These are phyloP conservation scores for Beauveria australis DNA, from an alignment of 2,329 filamentous ascomycete species.

Conservation along the genomic window DNA sequence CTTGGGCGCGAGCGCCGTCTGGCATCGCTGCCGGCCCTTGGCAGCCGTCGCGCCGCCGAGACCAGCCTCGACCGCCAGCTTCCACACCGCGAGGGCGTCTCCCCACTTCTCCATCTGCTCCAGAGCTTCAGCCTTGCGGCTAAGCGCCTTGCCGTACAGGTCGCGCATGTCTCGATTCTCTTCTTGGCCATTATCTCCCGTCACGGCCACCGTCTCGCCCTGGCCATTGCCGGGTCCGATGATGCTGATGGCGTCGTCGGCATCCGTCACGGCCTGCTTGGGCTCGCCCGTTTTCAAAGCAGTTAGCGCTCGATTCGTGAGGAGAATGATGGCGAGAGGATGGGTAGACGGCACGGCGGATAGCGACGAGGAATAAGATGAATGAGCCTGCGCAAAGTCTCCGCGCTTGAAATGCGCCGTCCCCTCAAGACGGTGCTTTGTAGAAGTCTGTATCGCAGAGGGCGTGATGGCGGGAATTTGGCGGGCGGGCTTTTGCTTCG, in stretches of 20 bases:
- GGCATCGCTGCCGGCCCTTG: constrained; percentile 80
- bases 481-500: constrained; percentile 42
- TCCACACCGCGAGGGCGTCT: constrained; percentile 76
- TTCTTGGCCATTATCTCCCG: constrained; percentile 45
- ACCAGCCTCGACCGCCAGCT: constrained; percentile 71
- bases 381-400: constrained; percentile 81
- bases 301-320: constrained; percentile 86
- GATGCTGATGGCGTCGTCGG: constrained; percentile 68
- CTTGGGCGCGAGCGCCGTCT: constrained; percentile 72
- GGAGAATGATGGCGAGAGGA: constrained; percentile 77
- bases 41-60: constrained; percentile 79
- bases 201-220: constrained; percentile 68
- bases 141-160: constrained; percentile 86
- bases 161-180: constrained; percentile 80
- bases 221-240: constrained; percentile 76
- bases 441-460: constrained; percentile 64
- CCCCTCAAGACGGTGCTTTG: constrained; percentile 69
- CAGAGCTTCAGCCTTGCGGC: constrained; percentile 88
- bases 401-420: constrained; percentile 89
- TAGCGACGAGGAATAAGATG: constrained; percentile 72
- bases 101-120: constrained; percentile 93
- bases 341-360: constrained; percentile 66
- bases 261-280: constrained; percentile 77
- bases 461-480: constrained; percentile 60
- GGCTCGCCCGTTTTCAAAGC: constrained; percentile 87